A percentile compares a stretch with the other conserved stretches of the same genome.
phyloP scores from a whole-genome alignment of 768 basidiomycete genomes.

The Leucosporidium scottii region DNA sequence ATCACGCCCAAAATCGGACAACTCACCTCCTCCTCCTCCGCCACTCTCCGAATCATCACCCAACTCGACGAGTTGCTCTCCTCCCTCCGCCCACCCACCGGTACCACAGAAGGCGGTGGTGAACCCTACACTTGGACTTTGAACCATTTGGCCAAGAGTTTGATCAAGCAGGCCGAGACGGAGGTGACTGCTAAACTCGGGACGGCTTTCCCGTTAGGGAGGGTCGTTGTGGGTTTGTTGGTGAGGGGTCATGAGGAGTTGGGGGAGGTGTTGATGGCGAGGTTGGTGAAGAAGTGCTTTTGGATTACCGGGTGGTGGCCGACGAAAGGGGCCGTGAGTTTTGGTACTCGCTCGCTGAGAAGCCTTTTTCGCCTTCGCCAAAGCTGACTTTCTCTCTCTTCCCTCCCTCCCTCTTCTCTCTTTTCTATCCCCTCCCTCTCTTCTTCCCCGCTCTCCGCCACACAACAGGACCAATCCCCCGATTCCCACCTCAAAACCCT shows the following conservation, averaged over 20 bases:
- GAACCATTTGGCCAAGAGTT: constrained; percentile 78
- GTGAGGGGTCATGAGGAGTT: constrained; percentile 56
- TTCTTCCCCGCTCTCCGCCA: neutral
- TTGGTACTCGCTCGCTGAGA: neutral
- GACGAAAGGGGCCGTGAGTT: constrained; percentile 49
- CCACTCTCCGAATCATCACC: constrained; percentile 56
- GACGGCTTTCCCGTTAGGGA: constrained; percentile 73
- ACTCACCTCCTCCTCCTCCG: constrained; percentile 60
- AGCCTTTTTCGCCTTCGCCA: neutral
- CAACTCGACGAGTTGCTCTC: constrained; percentile 48
- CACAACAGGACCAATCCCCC: constrained; percentile 42
- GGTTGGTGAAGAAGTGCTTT: constrained; percentile 78
- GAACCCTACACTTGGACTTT: constrained; percentile 61
- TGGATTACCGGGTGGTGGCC: constrained; percentile 72
- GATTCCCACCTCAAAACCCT: constrained; percentile 44
- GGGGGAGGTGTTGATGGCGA: constrained; percentile 68
- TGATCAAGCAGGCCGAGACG: constrained; percentile 85
- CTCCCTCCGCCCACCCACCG: constrained; percentile 35
- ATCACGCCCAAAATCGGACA: constrained; percentile 85
- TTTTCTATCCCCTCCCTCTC: neutral
- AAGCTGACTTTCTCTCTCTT: neutral
- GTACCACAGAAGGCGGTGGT: neutral
- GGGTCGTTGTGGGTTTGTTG: constrained; percentile 60
- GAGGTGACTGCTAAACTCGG: constrained; percentile 85
- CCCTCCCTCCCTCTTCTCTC: neutral